Evolutionary conservation across 2,329 filamentous ascomycete genomes (phyloP).

Genomic region (Cladorrhinum sp.): DNA sequence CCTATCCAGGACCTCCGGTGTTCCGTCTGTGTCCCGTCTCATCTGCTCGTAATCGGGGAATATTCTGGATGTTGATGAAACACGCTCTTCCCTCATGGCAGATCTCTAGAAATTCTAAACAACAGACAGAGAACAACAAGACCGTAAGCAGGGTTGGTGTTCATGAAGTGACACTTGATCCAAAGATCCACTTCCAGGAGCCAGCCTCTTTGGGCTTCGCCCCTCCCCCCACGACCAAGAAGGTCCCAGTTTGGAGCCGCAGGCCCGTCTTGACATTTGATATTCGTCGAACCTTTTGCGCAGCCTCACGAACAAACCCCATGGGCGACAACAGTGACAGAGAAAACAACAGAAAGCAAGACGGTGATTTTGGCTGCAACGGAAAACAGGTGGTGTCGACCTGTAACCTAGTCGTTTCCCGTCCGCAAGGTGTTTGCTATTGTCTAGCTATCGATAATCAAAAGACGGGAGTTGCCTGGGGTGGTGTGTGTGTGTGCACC

Average conservation of each 20-base stretch:
- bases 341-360: background rate
- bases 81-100: background rate
- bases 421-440: constrained; percentile 5
- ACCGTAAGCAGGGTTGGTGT: background rate
- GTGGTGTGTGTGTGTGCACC: background rate
- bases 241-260: background rate
- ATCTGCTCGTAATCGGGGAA: background rate
- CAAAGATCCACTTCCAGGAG: background rate
- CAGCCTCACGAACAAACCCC: background rate
- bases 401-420: constrained; percentile 24
- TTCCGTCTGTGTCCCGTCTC: background rate
- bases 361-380: background rate
- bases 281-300: background rate
- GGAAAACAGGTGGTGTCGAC: constrained; percentile 7
- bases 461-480: constrained; percentile 2
- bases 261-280: background rate
- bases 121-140: background rate
- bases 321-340: background rate
- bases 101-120: background rate
- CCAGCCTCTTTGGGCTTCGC: background rate
- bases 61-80: background rate
- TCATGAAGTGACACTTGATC: background rate
- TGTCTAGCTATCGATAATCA: constrained; percentile 21
- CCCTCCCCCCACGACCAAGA: background rate
- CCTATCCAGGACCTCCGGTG: background rate